Evolutionary conservation across 225 moss, liverwort and hornwort species (phyloP), one percentile per base, ranked within the genome.

Genomic region (Asterella californica): DNA sequence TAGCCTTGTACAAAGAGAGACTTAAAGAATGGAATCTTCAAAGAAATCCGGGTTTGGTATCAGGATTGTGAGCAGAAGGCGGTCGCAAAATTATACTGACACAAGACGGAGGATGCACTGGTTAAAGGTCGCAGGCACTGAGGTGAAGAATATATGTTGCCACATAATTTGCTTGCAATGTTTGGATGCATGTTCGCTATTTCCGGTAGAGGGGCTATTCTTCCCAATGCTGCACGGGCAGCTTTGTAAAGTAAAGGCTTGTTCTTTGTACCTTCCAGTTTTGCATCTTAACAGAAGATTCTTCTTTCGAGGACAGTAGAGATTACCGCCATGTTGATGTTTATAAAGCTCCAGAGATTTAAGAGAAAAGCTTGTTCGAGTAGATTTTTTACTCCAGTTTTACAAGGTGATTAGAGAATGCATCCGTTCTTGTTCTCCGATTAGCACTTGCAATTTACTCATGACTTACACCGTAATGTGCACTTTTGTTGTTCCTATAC

Each of bases 31-130:
- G 47, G 2, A 27, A 63, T n/a, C 14, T 64, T 10, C 45, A 12
- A 64, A 1, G 7, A 29, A 0, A 8, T 79, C 52, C 52, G 15
- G 49, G 48, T 79, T 70, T 18, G 77, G 61, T 75, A 80, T 75
- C 93, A 93, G 92, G 96, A 96, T 81, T 96, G 94, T 83, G 94
- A 96, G 82, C 86, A 91, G 33, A 96, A 90, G 86, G 89, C 91
- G 32, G 90, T 96, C 90, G 89, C 91, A 33, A 96, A 96, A 81
- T 86, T 96, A 75, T 96, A 61, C 81, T 92, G 87, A 78, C 96
- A 96, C 83, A 92, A 92, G 83, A 61, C 79, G 76, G 94, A 90
- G 61, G 92, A 83, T 46, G 60, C 47, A 60, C n/a, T 79, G 52
- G 53, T 69, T 10, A 68, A 70, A 74, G 57, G 34, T 53, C 46